Base-by-base conservation (phyloP, 2,329 filamentous ascomycete species). In the Monosporascus sp. region DNA sequence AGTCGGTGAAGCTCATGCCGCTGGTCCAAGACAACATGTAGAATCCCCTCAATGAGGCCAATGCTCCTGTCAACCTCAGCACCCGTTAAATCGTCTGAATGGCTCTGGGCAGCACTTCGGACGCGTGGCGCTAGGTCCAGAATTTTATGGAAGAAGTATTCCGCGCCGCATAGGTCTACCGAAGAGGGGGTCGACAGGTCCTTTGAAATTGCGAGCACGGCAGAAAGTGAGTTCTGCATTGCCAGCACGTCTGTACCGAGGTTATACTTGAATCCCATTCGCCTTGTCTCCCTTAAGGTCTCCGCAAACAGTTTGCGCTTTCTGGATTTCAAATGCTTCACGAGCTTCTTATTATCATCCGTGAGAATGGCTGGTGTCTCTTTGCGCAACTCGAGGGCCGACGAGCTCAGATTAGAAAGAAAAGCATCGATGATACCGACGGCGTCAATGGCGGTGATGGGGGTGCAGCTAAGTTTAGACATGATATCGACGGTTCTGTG, bases 271-370 rank as follows among this genome's bases (percentile, higher is more conserved):
- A 99, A 82, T 4, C 94, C 94, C 93, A 99, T 97, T 53, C 87
- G 82, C 37, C 90, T 85, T 27, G 97, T 75, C 22, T 86, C 83
- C 64, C 89, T 92, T 58, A 99, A 74, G 0, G 89, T 92, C 61
- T 97, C 93, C 1, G 90, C 89, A 62, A 96, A 94, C 15, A 97
- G 80, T 62, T 91, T 92, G 44, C 90, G 85, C 73, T 99, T 99
- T 62, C 90, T 83, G 3, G 84, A 85, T 75, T 97, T 97, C 60
- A 97, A 82, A 68, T 97, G 90, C 70, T 95, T 92, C 56, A 97
- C 83, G 17, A 81, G 70, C 11, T 86, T 81, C 66, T 92, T 93
- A 69, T 94, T 97, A 44, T 96, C 92, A 25, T 96, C 89, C 0
- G 82, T 96, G 46, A 96, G 73, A n/a, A 80, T 78, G 0, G 81